These are phyloP conservation scores for Corymbia calophylla DNA, from an alignment of 441 rosid genomes.

Conservation along the genomic window DNA sequence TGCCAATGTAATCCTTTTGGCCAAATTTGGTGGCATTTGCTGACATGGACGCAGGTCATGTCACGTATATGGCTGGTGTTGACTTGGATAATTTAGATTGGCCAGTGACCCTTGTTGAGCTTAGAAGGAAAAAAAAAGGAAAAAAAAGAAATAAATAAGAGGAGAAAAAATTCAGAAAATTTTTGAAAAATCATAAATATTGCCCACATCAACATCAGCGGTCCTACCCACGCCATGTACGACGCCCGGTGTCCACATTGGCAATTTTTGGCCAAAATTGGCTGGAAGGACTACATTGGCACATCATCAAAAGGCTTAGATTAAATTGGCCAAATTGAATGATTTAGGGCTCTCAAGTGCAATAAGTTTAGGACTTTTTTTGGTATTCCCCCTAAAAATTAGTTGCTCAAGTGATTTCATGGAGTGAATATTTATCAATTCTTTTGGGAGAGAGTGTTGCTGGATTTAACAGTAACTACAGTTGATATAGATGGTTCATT, in stretches of 20 bases:
- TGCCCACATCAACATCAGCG: too few relatives aligned
- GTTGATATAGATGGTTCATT: not conserved
- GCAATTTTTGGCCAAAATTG: not conserved
- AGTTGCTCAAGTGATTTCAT: not conserved
- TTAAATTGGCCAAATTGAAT: not conserved
- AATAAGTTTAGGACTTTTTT: not conserved
- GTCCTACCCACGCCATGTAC: not conserved
- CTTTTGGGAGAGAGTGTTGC: not conserved
- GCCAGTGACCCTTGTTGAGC: rapidly evolving
- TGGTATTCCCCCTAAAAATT: not conserved
- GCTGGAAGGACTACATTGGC: not conserved
- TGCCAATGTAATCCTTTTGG: not conserved
- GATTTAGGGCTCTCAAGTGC: not conserved
- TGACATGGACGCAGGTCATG: not conserved
- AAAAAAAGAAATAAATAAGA: too few relatives aligned
- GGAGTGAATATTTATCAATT: not conserved
- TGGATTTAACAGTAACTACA: not conserved
- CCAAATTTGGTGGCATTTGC: not conserved
- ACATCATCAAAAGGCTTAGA: not conserved
- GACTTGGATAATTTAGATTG: not conserved
- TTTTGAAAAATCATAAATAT: too few relatives aligned
- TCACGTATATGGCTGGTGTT: not conserved
- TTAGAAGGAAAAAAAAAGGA: not conserved
- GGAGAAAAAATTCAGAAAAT: too few relatives aligned
- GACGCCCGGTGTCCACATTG: not conserved